Evolutionary conservation across 169 alveolate species (phyloP).

Genomic region (Plasmodium inui): DNA sequence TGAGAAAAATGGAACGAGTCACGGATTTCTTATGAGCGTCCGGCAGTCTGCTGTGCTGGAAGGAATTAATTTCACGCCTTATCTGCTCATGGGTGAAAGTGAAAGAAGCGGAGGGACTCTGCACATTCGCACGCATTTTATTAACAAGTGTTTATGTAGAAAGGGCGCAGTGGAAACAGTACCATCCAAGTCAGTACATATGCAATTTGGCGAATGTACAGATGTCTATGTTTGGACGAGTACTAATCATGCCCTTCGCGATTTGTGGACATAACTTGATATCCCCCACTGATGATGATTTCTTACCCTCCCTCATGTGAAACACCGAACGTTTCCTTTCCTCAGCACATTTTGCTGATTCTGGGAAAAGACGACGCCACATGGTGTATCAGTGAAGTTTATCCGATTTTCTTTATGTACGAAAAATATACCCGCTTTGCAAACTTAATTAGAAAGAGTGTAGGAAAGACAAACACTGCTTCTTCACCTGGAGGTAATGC

Average conservation of each 20-base stretch:
- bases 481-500: background rate
- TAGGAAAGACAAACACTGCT: background rate
- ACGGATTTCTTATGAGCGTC: background rate
- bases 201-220: background rate
- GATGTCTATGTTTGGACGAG: background rate
- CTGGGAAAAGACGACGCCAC: background rate
- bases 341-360: background rate
- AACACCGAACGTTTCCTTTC: background rate
- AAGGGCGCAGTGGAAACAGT: background rate
- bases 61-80: background rate
- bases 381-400: background rate
- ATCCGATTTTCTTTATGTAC: background rate
- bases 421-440: background rate
- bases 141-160: background rate
- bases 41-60: background rate
- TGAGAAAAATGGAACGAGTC: background rate
- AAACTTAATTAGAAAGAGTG: background rate
- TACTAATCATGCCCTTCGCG: background rate
- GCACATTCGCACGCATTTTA: background rate
- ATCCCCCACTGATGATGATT: background rate
- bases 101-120: background rate
- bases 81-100: background rate
- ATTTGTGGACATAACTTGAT: background rate
- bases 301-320: background rate
- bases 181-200: background rate